Evolutionary conservation across 352 stramenopile genomes (phyloP), one percentile per base, ranked within the genome.

Genomic region (Globisporangium takayamanum): DNA sequence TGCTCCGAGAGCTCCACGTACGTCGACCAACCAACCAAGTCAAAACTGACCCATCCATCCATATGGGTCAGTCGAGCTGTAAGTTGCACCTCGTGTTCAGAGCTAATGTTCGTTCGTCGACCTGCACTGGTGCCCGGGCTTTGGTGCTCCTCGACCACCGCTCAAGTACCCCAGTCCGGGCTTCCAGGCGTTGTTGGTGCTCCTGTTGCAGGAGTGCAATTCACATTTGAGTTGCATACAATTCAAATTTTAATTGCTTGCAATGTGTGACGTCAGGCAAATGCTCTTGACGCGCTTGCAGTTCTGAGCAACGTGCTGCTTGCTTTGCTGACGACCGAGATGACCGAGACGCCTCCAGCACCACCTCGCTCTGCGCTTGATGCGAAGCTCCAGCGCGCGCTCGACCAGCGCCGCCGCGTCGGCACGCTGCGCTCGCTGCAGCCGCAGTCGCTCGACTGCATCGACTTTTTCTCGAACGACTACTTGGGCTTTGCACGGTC

Each of bases 401-500:
- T 70, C 33, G 64, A 59, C 22, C 51, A 30, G 49, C 63, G 63
- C 0, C 63, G 50, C 20, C 46, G 49, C 2, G 70, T 89, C 30
- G 83, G 83, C 37, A 90, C 76, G 33, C 67, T 88, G 50, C 78
- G 83, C 16, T 59, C 58, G 15, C 64, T 92, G 8, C 67, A 79
- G 48, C 39, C 73, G 33, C 53, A 62, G 0, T 53, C 65, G 15
- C 53, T 62, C 12, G 47, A 62, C 12, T 75, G 67, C 44, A 69
- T 97, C 47, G 97, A 99, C 69, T 99, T 99, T 70, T 96, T 82
- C 61, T 98, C 88, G 54, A 99, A 99, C 66, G 97, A 99, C 61
- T 99, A 99, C 65, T 74, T 99, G 20, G 95, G 97, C 18, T 78
- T 99, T 45, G 92, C 95, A 16, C 82, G 87, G 14, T 88, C 68